These are phyloP conservation scores for Globisporangium parvum DNA, from an alignment of 352 stramenopile species.

Conservation along the genomic window DNA sequence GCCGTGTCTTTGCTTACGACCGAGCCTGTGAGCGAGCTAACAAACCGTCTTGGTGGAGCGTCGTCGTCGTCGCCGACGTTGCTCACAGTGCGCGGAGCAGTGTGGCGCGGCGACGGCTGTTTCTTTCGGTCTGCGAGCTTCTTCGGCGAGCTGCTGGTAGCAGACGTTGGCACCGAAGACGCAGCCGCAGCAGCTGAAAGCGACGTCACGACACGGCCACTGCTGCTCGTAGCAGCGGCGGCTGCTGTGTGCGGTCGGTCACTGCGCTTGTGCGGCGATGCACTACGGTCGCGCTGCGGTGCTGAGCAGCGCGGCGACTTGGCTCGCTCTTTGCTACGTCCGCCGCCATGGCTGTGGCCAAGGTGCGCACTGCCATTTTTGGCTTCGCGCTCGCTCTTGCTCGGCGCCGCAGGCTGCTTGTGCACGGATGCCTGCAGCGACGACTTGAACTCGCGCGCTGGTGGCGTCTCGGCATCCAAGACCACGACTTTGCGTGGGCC, in stretches of 20 bases:
- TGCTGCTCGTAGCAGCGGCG: constrained; percentile 5
- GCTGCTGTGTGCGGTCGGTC: constrained; percentile 7
- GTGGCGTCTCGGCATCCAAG: constrained; percentile 4
- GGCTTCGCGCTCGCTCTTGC: constrained; percentile 3
- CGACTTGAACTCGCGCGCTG: constrained; percentile 39
- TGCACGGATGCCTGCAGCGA: constrained; percentile 38
- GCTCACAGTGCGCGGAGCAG: not conserved
- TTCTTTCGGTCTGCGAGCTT: constrained; percentile 14
- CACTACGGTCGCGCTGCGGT: constrained; percentile 4
- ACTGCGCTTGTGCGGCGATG: constrained; percentile 15
- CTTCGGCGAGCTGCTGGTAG: constrained; percentile 2
- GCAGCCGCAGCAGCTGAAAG: constrained; percentile 1
- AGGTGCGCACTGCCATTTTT: constrained; percentile 11
- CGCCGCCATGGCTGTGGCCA: not conserved
- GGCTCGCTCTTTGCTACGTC: constrained; percentile 2
- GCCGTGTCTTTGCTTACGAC: constrained; percentile 14
- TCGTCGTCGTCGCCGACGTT: not conserved
- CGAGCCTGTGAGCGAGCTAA: constrained; percentile 31
- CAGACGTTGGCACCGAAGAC: not conserved
- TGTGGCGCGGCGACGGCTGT: constrained; percentile 1
- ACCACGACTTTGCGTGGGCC: constrained; percentile 10
- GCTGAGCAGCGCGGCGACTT: not conserved
- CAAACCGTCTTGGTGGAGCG: constrained; percentile 12
- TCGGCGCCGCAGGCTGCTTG: not conserved
- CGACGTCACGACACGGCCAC: constrained; percentile 18